Percentiles rank a stretch among this genome's conserved stretches.
phyloP scores from a whole-genome alignment of 2,329 filamentous ascomycete species.

The Cordyceps javanica region DNA sequence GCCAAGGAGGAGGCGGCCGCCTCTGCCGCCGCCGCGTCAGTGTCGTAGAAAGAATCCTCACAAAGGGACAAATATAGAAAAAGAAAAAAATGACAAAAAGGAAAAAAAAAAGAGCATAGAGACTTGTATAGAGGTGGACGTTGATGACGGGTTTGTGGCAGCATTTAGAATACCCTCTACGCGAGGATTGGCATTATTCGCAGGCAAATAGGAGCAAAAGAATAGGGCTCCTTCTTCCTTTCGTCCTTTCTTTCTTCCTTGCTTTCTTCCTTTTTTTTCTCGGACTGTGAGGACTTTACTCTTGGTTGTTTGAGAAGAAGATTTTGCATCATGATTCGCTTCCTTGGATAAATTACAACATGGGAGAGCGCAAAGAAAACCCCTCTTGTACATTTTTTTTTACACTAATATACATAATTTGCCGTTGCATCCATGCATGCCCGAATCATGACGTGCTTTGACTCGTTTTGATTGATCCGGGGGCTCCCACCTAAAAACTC shows the following conservation, averaged over 20 bases:
- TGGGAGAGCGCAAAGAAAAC: not conserved
- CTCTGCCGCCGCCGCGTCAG: too few relatives aligned
- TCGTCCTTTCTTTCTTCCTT: not conserved
- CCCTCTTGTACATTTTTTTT: constrained; percentile 4
- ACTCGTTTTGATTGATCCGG: too few relatives aligned
- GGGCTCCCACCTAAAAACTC: not conserved
- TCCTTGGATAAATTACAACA: not conserved
- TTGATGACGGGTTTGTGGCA: not conserved
- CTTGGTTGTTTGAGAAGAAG: too few relatives aligned
- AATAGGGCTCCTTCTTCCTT: not conserved
- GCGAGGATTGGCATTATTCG: not conserved
- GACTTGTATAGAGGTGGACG: not conserved
- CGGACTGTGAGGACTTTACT: too few relatives aligned
- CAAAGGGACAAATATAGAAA: too few relatives aligned
- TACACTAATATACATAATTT: constrained; percentile 9
- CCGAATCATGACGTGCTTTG: not conserved
- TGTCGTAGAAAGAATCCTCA: not conserved
- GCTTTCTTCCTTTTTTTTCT: too few relatives aligned
- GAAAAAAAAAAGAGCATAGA: not conserved
- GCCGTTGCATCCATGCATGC: not conserved
- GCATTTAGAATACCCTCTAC: constrained; percentile 5
- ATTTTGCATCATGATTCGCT: not conserved
- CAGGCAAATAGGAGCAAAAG: not conserved
- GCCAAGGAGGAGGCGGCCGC: constrained; percentile 3
- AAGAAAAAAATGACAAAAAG: not conserved